Base-by-base conservation (phyloP, 371 early-diverging fungal species). In the Apophysomyces ossiformis region DNA sequence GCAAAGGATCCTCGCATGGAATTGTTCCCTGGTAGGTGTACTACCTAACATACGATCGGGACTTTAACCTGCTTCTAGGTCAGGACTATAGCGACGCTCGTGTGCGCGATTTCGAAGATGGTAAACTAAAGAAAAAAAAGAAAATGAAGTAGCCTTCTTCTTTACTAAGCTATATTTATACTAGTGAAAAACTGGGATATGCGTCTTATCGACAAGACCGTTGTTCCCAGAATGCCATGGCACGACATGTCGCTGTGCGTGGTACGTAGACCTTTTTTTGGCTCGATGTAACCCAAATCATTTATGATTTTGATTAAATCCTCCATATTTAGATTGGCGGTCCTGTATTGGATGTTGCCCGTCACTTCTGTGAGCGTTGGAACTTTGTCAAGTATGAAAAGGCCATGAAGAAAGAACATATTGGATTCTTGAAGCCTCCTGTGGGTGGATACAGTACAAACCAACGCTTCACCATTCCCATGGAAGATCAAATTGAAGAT, bases 291-390 rank as follows among this genome's bases (percentile, higher is more conserved):
- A 36, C 15, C 37, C 18, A 58, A 67, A 63, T 43, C 35, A 12
- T 37, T 59, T 58, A 26, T 26, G 36, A 18, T 47, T 26, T 21
- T 21, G 41, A n/a, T 18, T 50, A 21, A 50, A 18, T 1, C 46
- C 54, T 9, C 47, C 47, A 21, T 21, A 21, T 50, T 50, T 74
- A 85, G 85, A 68, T 85, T 16, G 95, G 95, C 37, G 83, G 79
- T 67, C 88, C 93, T 8, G 95, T 93, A 7, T 83, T 89, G 16
- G 97, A 97, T 72, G 85, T 96, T 11, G 88, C 92, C 4, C 86
- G 93, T 59, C 97, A 96, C 73, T 97, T 96, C 71, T 90, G 94
- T 60, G 89, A 96, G 73, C 86, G 96, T 18, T 98, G 97, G 96
- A 96, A 96, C 72, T 93, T 93, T 69, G 82, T 93, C 69, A 95